Evolutionary conservation across 371 early-diverging fungal genomes (phyloP).

Genomic region (Actinomucor elegans): DNA sequence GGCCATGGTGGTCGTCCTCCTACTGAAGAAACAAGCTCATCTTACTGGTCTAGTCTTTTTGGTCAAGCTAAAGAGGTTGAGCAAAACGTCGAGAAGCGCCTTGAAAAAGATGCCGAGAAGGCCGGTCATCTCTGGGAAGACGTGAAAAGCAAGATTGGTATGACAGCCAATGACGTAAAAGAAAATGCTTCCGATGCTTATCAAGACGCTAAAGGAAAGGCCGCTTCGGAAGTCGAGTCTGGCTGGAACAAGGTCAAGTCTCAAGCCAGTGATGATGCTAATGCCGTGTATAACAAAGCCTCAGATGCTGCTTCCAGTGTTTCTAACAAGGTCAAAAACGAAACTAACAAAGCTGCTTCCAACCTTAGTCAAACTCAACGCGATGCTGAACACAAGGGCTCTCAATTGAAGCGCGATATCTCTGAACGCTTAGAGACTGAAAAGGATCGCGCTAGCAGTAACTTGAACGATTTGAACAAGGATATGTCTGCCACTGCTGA

Average conservation of each 20-base stretch:
- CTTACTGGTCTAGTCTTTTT: constrained; percentile 8
- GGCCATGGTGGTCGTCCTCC: not conserved
- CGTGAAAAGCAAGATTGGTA: constrained; percentile 5
- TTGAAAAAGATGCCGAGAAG: not conserved
- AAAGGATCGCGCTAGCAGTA: constrained; percentile 1
- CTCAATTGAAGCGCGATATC: constrained; percentile 6
- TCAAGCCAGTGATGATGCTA: constrained; percentile 10
- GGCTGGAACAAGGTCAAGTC: constrained; percentile 12
- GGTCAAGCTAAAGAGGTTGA: constrained; percentile 5
- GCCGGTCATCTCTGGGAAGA: constrained; percentile 1
- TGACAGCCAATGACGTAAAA: constrained; percentile 3
- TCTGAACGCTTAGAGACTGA: constrained; percentile 1
- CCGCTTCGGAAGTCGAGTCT: constrained; percentile 9
- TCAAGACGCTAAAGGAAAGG: constrained; percentile 8
- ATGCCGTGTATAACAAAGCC: constrained; percentile 1
- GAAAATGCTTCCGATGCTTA: constrained; percentile 5
- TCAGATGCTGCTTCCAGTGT: constrained; percentile 7
- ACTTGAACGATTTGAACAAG: not conserved
- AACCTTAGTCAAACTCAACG: not conserved
- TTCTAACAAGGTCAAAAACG: constrained; percentile 7
- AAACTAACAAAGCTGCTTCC: constrained; percentile 7
- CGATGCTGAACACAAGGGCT: constrained; percentile 1
- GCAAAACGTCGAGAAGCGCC: not conserved
- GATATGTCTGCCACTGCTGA: constrained; percentile 9
- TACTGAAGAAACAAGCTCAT: not conserved